Evolutionary conservation across 2,329 filamentous ascomycete species (phyloP).

Genomic region (Cladosporium colombiae): DNA sequence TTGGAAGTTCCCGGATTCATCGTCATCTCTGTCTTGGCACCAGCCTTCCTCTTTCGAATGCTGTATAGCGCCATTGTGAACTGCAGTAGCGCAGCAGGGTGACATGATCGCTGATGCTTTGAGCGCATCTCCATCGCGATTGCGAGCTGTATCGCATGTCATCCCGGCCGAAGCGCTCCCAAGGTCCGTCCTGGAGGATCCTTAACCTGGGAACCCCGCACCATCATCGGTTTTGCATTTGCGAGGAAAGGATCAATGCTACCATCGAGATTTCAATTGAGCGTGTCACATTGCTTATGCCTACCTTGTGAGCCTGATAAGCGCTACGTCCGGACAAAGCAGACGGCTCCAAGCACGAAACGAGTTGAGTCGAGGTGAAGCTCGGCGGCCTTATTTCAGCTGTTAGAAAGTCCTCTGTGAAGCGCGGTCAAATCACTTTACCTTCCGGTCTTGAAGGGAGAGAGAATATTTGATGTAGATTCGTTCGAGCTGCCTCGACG

Average conservation of each 20-base stretch:
- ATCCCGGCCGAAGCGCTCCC: not conserved
- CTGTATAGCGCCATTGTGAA: conserved; percentile 4
- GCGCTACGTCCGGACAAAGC: not conserved
- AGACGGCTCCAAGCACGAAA: not conserved
- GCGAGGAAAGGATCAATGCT: not conserved
- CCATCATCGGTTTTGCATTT: not conserved
- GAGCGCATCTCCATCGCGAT: not conserved
- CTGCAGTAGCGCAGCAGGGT: conserved; percentile 2
- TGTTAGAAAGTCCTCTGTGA: not conserved
- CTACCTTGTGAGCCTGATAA: not conserved
- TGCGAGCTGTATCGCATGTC: not conserved
- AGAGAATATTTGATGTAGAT: too few relatives aligned
- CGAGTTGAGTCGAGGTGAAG: not conserved
- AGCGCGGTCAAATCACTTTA: too few relatives aligned
- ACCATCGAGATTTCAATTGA: not conserved
- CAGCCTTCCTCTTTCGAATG: conserved; percentile 4
- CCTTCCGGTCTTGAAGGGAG: too few relatives aligned
- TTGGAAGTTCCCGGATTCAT: conserved; percentile 7
- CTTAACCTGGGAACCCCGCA: not conserved
- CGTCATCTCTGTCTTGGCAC: conserved; percentile 16
- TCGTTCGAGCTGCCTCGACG: too few relatives aligned
- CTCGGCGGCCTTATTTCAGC: not conserved
- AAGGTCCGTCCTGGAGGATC: not conserved
- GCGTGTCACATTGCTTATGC: not conserved
- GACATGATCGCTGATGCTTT: not conserved